Evolutionary conservation across 345 rosid genomes (phyloP), one percentile per base, ranked within the genome.

Genomic region (Lagerstroemia speciosa): DNA sequence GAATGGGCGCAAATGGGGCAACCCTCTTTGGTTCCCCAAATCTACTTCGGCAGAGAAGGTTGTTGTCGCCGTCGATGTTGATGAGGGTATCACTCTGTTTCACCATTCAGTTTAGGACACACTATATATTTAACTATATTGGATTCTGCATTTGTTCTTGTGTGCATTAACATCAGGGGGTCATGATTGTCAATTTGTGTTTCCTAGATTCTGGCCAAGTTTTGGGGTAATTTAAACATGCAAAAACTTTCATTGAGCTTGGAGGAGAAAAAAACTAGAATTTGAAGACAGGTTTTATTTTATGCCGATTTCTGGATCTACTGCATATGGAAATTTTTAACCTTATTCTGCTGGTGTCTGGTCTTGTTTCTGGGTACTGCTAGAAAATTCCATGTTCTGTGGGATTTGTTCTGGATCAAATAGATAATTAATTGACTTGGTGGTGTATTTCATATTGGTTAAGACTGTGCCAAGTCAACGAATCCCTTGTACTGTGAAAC

Each of bases 41-140:
- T 77, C 64, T 60, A 64, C 75, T 62, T 64, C 65, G 24, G 72
- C 79, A 0, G 91, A 83, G 66, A 94, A 84, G 75, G 62, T 89
- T 2, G 82, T 82, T 41, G 99, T 94, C 34, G 99, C 99, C 20
- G 99, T 94, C 58, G 99, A 94, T 65, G 90, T 94, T 1, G 99
- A 91, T 68, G 99, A 94, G 75, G 99, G 99, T 91, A 76, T 78
- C 43, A 17, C 37, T 48, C 20, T 62, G 8, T 69, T 60, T 67
- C 5, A 0, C 27, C 14, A 43, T 33, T 64, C 33, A 5, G 61
- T 15, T 14, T 9, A n/a, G 26, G 7, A 63, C 3, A 6, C 26
- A 16, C 31, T 65, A 24, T 48, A 48, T 48, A 48, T 48, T 19
- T 19, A 48, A 19, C 55, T 19, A 17, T 1, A 48, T 19, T 19